These are phyloP conservation scores for Leccinum pellstonianum DNA, from an alignment of 768 basidiomycete species.

Conservation along the genomic window DNA sequence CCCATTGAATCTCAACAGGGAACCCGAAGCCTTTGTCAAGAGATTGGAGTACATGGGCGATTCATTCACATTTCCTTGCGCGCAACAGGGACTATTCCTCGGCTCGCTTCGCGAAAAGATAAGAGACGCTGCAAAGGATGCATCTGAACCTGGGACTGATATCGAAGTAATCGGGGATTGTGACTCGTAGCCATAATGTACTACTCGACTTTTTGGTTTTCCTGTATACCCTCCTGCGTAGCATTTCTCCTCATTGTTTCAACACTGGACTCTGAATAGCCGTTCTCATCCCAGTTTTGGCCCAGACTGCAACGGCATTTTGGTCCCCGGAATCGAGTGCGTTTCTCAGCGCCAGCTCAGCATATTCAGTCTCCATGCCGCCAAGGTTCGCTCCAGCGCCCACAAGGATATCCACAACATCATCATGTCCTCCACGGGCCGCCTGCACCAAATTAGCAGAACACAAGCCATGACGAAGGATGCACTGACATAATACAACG, in stretches of 20 bases:
- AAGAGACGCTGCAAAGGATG: slow-evolving; percentile 33
- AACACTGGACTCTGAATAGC: background rate
- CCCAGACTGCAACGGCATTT: slow-evolving; percentile 50
- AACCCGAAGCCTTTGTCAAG: slow-evolving; percentile 53
- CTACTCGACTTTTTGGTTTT: slow-evolving; percentile 7
- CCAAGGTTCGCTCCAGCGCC: slow-evolving; percentile 75
- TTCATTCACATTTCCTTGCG: slow-evolving; percentile 65
- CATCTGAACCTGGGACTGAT: slow-evolving; percentile 25
- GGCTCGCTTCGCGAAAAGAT: slow-evolving; percentile 57
- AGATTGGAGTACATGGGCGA: slow-evolving; percentile 59
- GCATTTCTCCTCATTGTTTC: slow-evolving; percentile 2
- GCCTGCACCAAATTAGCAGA: slow-evolving; percentile 45
- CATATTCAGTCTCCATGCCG: slow-evolving; percentile 64
- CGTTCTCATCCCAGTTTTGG: slow-evolving; percentile 44
- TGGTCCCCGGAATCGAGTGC: slow-evolving; percentile 43
- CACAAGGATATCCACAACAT: slow-evolving; percentile 61
- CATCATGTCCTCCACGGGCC: slow-evolving; percentile 65
- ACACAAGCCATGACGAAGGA: background rate
- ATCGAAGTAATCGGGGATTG: slow-evolving; percentile 27
- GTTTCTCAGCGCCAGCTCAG: slow-evolving; percentile 42
- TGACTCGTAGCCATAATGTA: slow-evolving; percentile 5
- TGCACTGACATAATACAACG: slow-evolving; percentile 71
- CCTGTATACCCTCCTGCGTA: slow-evolving; percentile 18
- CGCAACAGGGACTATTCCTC: slow-evolving; percentile 68
- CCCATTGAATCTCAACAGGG: slow-evolving; percentile 64